These are phyloP conservation scores for Volvox africanus DNA, from an alignment of 139 green algal genomes.

Conservation along the genomic window DNA sequence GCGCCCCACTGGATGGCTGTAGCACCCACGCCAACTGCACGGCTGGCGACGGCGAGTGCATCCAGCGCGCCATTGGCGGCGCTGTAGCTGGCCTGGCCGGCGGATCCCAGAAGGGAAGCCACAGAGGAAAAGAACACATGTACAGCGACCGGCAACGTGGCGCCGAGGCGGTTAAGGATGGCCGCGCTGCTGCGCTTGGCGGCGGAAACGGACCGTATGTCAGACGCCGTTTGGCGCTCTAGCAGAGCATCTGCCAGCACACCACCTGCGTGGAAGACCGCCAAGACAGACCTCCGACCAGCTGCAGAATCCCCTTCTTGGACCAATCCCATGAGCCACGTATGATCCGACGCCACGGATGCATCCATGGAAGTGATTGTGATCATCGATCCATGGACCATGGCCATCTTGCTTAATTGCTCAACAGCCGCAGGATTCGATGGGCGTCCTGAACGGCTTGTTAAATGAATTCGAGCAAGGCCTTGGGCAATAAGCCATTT, in stretches of 20 bases:
- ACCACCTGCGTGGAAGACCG: constrained; percentile 70
- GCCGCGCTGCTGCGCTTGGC: constrained; percentile 66
- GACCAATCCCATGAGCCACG: not conserved
- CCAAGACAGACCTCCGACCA: not conserved
- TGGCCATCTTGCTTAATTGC: not conserved
- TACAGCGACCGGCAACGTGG: constrained; percentile 33
- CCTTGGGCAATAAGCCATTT: constrained; percentile 66
- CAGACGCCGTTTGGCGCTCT: constrained; percentile 50
- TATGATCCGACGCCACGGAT: not conserved
- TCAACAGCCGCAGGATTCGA: not conserved
- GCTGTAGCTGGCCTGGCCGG: constrained; percentile 86
- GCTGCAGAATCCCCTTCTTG: not conserved
- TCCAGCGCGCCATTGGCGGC: constrained; percentile 84
- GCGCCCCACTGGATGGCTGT: constrained; percentile 61
- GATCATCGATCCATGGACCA: not conserved
- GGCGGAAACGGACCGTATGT: constrained; percentile 57
- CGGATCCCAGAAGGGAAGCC: constrained; percentile 79
- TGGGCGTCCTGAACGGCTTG: constrained; percentile 1
- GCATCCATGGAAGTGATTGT: constrained; percentile 22
- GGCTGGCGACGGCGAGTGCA: constrained; percentile 23
- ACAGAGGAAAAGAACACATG: constrained; percentile 83
- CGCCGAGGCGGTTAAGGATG: constrained; percentile 54
- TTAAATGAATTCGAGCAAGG: constrained; percentile 57
- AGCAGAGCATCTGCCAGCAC: constrained; percentile 71
- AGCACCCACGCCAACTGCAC: not conserved